Evolutionary conservation across 768 basidiomycete genomes (phyloP).

Genomic region (Tylopilus rubrobrunneus): DNA sequence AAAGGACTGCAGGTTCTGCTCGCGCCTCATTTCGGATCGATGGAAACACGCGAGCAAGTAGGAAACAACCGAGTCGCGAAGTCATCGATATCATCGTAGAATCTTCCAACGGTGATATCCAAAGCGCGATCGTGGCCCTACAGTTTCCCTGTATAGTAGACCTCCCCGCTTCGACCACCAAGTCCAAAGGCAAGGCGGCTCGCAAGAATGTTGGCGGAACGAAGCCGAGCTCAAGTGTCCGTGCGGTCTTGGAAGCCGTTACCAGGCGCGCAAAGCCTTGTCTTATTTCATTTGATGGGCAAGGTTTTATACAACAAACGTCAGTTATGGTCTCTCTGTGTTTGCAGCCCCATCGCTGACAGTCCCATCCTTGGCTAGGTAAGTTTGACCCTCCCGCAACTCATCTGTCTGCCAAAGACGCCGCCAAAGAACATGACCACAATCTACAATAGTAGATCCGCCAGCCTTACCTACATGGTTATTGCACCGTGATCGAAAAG

Average conservation of each 20-base stretch:
- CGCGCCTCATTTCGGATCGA: slow-evolving; percentile 41
- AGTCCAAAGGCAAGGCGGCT: slow-evolving; percentile 28
- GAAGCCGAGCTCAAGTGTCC: slow-evolving; percentile 17
- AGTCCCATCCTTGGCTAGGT: slow-evolving; percentile 40
- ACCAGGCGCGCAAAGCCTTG: slow-evolving; percentile 75
- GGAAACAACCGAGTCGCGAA: slow-evolving; percentile 52
- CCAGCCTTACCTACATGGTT: slow-evolving; percentile 58
- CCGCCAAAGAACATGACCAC: slow-evolving; percentile 53
- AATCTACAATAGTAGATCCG: slow-evolving; percentile 54
- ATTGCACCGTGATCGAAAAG: slow-evolving; percentile 52
- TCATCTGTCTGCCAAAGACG: slow-evolving; percentile 58
- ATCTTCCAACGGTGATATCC: slow-evolving; percentile 84
- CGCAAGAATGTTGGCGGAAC: slow-evolving; percentile 24
- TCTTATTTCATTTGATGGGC: slow-evolving; percentile 89
- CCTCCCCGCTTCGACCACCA: slow-evolving; percentile 14
- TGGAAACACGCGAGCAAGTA: slow-evolving; percentile 3
- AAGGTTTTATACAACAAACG: slow-evolving; percentile 96
- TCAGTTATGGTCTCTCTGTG: slow-evolving; percentile 37
- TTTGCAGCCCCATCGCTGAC: too few species aligned
- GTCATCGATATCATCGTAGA: slow-evolving; percentile 75
- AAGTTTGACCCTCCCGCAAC: slow-evolving; percentile 64
- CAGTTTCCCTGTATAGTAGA: slow-evolving; percentile 72
- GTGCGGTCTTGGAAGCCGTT: slow-evolving; percentile 61
- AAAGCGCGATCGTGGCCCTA: slow-evolving; percentile 88
- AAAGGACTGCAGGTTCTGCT: slow-evolving; percentile 70